phyloP scores from a whole-genome alignment of 352 stramenopile genomes.

The Pythium oligandrum region DNA sequence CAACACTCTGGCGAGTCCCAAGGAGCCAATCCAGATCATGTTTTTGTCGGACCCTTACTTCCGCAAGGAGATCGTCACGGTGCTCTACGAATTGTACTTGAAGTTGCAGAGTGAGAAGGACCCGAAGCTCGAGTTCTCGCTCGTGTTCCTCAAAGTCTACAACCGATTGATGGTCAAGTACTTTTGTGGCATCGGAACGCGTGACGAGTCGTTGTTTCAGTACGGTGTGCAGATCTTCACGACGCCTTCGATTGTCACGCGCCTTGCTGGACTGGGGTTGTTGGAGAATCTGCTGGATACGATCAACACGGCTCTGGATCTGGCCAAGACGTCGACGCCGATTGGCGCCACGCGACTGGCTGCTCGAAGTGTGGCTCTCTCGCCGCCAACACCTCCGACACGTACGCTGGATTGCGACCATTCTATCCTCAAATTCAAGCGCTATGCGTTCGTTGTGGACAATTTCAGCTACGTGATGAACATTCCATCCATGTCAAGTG shows the following conservation, averaged over 20 bases:
- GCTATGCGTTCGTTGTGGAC: slow-evolving; percentile 89
- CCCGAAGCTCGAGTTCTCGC: slow-evolving; percentile 93
- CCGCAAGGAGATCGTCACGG: slow-evolving; percentile 88
- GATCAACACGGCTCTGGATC: slow-evolving; percentile 70
- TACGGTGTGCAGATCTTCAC: slow-evolving; percentile 94
- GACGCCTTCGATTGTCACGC: slow-evolving; percentile 83
- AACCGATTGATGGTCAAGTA: slow-evolving; percentile 85
- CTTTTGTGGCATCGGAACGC: slow-evolving; percentile 86
- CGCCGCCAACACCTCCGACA: slow-evolving; percentile 17
- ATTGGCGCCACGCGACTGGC: slow-evolving; percentile 20
- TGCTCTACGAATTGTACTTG: slow-evolving; percentile 93
- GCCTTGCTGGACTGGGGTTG: slow-evolving; percentile 52
- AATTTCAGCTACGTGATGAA: slow-evolving; percentile 96
- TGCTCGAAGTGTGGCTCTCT: slow-evolving; percentile 15
- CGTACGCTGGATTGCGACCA: slow-evolving; percentile 88
- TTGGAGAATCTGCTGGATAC: slow-evolving; percentile 74
- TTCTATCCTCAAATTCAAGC: slow-evolving; percentile 89
- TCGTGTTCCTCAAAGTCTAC: slow-evolving; percentile 84
- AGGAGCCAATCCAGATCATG: slow-evolving; percentile 85
- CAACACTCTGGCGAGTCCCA: slow-evolving; percentile 27
- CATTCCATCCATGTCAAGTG: slow-evolving; percentile 72
- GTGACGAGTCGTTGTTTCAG: slow-evolving; percentile 86
- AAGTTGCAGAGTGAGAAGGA: slow-evolving; percentile 92
- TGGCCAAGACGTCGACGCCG: slow-evolving; percentile 45
- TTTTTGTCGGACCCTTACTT: slow-evolving; percentile 94